A percentile compares a stretch with the other conserved stretches of the same genome.
These are phyloP conservation scores for Aspergillus terreus DNA, from an alignment of 2,329 filamentous ascomycete species.

Conservation along the genomic window DNA sequence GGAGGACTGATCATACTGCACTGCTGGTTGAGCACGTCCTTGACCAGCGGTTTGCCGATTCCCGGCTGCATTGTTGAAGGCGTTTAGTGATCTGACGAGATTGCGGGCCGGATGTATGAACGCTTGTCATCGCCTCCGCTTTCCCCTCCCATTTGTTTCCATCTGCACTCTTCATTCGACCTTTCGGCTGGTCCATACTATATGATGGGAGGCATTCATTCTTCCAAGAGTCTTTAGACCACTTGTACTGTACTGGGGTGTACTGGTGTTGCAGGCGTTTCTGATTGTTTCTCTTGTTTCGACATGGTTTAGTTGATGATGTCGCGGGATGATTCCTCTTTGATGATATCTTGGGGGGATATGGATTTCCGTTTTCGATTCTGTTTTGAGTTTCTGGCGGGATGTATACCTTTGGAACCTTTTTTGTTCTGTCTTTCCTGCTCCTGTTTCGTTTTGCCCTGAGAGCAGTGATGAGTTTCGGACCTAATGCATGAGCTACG, in stretches of 20 bases:
- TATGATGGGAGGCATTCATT: constrained; percentile 6
- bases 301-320: constrained; percentile 12
- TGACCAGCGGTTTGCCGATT: not conserved
- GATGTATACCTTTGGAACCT: constrained; percentile 14
- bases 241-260: constrained; percentile 24
- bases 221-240: constrained; percentile 20
- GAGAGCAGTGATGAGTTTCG: constrained; percentile 18
- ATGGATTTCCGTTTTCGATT: constrained; percentile 5
- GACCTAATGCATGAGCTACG: constrained; percentile 22
- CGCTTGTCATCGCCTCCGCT: constrained; percentile 11
- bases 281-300: constrained; percentile 15
- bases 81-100: constrained; percentile 30
- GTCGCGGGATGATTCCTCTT: constrained; percentile 17
- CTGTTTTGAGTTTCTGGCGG: constrained; percentile 5
- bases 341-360: constrained; percentile 15
- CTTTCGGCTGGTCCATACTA: constrained; percentile 13
- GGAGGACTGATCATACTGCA: not conserved
- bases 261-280: constrained; percentile 16
- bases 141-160: constrained; percentile 6
- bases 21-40: not conserved
- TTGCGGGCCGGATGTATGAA: constrained; percentile 31
- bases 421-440: constrained; percentile 6
- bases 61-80: constrained; percentile 18
- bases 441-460: constrained; percentile 4
- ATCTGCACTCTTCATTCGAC: constrained; percentile 11